Conservation (phyloP, 345 rosid genomes). For the Euclidium syriacum region DNA sequence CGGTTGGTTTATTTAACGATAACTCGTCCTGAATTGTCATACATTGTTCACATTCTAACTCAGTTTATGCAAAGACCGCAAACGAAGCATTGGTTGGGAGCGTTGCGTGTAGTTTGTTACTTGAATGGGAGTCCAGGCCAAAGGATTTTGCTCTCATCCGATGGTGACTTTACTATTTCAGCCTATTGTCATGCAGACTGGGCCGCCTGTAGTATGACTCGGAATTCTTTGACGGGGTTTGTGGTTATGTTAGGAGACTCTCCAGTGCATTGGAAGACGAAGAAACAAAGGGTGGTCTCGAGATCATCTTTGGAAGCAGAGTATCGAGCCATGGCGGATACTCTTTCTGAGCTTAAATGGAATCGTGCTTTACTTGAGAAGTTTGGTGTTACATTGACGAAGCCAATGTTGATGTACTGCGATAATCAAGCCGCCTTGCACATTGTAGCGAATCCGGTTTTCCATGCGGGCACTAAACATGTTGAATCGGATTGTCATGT, state of each 20-base stretch:
- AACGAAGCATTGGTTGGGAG: not conserved
- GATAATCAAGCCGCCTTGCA: not conserved
- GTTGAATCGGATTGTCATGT: not conserved
- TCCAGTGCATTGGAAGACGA: no score
- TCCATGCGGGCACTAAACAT: not conserved
- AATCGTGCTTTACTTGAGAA: not conserved
- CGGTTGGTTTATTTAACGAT: not conserved
- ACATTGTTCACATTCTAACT: not conserved
- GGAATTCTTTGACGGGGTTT: not conserved
- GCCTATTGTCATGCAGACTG: slow-evolving; percentile 5
- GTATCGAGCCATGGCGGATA: not conserved
- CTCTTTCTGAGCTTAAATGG: not conserved
- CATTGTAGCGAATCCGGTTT: not conserved
- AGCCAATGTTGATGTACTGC: not conserved
- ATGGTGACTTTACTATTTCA: not conserved
- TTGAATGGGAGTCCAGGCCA: not conserved
- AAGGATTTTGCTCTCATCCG: not conserved
- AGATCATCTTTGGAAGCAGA: not conserved
- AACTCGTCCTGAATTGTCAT: not conserved
- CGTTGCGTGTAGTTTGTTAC: not conserved
- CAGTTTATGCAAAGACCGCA: not conserved
- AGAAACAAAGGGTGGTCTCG: no score
- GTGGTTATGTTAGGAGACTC: not conserved
- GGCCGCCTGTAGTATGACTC: not conserved
- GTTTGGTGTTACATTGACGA: not conserved